Conservation (phyloP, 2,329 filamentous ascomycete species). For the Nigrospora oryzae region DNA sequence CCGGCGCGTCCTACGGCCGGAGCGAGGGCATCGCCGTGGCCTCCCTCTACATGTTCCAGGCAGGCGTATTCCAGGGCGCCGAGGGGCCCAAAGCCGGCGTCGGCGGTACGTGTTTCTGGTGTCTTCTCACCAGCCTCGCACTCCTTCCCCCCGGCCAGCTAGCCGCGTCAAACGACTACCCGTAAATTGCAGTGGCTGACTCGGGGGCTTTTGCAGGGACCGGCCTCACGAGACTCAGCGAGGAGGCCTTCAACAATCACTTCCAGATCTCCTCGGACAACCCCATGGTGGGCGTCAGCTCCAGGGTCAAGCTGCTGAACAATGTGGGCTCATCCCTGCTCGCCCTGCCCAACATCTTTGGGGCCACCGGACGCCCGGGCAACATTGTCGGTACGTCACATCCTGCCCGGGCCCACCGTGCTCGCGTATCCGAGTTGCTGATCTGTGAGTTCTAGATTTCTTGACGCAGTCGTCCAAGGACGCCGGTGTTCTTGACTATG, state of each 20-base stretch:
- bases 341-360: slow-evolving; percentile 28
- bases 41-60: slow-evolving; percentile 53
- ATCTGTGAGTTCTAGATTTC: slow-evolving; percentile 22
- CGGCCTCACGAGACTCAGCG: slow-evolving; percentile 24
- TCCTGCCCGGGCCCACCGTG: background rate
- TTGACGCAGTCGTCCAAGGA: slow-evolving; percentile 20
- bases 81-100: slow-evolving; percentile 1
- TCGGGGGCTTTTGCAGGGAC: slow-evolving; percentile 2
- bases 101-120: background rate
- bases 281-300: slow-evolving; percentile 34
- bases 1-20: slow-evolving; percentile 70
- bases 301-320: slow-evolving; percentile 31
- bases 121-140: slow-evolving; percentile 1
- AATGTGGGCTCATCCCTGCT: slow-evolving; percentile 32
- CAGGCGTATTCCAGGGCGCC: background rate
- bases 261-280: slow-evolving; percentile 37
- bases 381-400: slow-evolving; percentile 32
- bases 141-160: too few relatives aligned
- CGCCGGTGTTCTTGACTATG: slow-evolving; percentile 24
- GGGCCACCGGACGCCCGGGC: slow-evolving; percentile 32
- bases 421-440: too few relatives aligned
- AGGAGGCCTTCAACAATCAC: slow-evolving; percentile 21
- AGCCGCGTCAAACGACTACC: too few relatives aligned
- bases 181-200: background rate
- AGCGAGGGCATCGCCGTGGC: slow-evolving; percentile 75